Base-by-base conservation (phyloP, 495 filamentous ascomycete species). In the Hyaloscypha variabilis region DNA sequence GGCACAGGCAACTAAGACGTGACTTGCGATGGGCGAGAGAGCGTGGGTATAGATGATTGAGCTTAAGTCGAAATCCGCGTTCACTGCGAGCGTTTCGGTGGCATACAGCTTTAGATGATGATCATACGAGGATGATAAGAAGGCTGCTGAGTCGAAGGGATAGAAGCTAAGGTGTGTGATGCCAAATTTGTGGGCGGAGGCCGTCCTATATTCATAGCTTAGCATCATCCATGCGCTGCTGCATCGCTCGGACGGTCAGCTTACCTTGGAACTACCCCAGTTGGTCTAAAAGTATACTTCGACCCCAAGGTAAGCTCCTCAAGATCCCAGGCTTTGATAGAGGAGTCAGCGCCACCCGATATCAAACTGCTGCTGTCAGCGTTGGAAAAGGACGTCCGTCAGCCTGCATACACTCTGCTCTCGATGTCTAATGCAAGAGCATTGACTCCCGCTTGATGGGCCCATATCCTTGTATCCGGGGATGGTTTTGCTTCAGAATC, bases 161-260 rank as follows among this genome's bases (percentile, higher is more conserved):
- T 95, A 97, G 77, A 96, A 96, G 2, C 84, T 91, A 46, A 97
- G 77, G 39, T 93, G 88, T 2, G 93, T 96, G 59, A 97, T 89
- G 58, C 91, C 90, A 69, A 88, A 91, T 55, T 85, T 90, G 74
- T 95, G 91, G 13, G 84, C 80, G 21, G 66, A 63, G 19, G 70
- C 39, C 5, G 75, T 67, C 62, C 74, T 77, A 52, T 3, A 31
- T 8, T 1, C 14, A 60, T 29, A 61, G 59, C 14, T 63, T 29
- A 61, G 59, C 50, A 46, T 28, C 39, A 46, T 46, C 39, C 17
- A 17, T 46, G 39, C 39, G 19, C 4, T 3, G 6, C 39, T 46
- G 39, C 39, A 46, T 17, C 8, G 6, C 39, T 46, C 10, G 17
- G 17, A 46, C 17, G 13, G 39, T 46, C 11, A 23, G 23, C 57